phyloP scores from a whole-genome alignment of 257 asterid genomes.

The Solanum chilense region DNA sequence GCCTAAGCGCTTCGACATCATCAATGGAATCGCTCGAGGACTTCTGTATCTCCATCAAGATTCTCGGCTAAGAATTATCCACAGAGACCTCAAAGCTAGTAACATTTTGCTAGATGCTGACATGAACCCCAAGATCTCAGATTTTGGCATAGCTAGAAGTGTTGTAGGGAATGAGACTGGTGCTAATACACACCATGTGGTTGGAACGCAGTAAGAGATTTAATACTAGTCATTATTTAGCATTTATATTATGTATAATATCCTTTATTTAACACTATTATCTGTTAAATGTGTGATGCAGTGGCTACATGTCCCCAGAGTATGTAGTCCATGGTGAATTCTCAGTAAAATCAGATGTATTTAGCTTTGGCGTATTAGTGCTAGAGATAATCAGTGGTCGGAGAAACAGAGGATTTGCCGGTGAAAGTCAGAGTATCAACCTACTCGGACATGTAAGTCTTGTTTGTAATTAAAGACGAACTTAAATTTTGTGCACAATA shows the following conservation, averaged over 20 bases:
- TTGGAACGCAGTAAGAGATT: conserved; percentile 17
- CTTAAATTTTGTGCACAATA: not conserved
- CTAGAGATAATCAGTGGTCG: conserved; percentile 17
- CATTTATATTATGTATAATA: not conserved
- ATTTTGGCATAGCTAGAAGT: conserved; percentile 21
- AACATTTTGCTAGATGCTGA: conserved; percentile 18
- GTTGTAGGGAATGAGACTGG: conserved; percentile 24
- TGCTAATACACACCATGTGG: conserved; percentile 22
- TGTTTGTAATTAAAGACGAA: not conserved
- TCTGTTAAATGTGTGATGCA: not conserved
- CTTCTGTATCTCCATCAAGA: conserved; percentile 27
- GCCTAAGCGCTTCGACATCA: conserved; percentile 15
- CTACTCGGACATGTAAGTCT: conserved; percentile 22
- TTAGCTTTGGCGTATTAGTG: conserved; percentile 22
- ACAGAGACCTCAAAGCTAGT: conserved; percentile 24
- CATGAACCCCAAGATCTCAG: conserved; percentile 26
- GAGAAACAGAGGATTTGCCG: not conserved
- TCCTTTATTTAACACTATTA: not conserved
- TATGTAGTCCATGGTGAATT: conserved; percentile 22
- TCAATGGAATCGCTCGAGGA: conserved; percentile 23
- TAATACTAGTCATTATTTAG: not conserved
- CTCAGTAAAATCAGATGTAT: conserved; percentile 22
- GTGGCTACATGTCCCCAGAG: conserved; percentile 33
- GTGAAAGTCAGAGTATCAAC: conserved; percentile 6
- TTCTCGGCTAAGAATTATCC: conserved; percentile 20